phyloP scores from a whole-genome alignment of 2,329 filamentous ascomycete genomes.

The Boeremia exigua region DNA sequence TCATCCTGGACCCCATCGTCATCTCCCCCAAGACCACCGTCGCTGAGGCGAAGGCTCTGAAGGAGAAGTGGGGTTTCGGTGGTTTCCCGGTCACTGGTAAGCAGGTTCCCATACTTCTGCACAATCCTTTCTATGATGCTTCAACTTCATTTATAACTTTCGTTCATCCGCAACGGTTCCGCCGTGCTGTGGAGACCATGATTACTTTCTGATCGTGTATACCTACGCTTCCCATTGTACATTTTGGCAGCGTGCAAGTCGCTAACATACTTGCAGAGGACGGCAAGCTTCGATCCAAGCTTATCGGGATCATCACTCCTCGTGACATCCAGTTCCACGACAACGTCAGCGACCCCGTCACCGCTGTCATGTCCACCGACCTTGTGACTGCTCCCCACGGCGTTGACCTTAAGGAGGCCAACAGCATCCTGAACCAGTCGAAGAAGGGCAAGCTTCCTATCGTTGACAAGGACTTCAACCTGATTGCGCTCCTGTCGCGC shows the following conservation, averaged over 20 bases:
- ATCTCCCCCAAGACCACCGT: conserved; percentile 88
- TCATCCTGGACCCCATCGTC: conserved; percentile 95
- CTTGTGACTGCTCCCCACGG: conserved; percentile 86
- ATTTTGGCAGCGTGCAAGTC: conserved; percentile 2
- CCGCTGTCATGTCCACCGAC: conserved; percentile 93
- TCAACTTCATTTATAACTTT: conserved; percentile 87
- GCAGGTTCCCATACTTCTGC: conserved; percentile 46
- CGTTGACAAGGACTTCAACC: conserved; percentile 80
- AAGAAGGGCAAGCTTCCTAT: conserved; percentile 99
- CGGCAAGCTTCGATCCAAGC: conserved; percentile 91
- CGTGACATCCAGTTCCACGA: conserved; percentile 97
- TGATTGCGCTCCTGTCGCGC: conserved; percentile 58
- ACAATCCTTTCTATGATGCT: conserved; percentile 71
- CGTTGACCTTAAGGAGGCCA: conserved; percentile 85
- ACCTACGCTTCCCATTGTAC: conserved; percentile 6
- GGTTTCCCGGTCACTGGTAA: conserved; percentile 98
- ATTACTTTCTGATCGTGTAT: conserved; percentile 56
- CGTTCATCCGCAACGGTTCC: conserved; percentile 98
- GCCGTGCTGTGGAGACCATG: conserved; percentile 80
- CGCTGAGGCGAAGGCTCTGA: conserved; percentile 86
- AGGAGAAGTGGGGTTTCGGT: conserved; percentile 98
- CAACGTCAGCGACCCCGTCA: conserved; percentile 73
- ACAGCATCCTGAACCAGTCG: conserved; percentile 88
- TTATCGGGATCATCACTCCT: conserved; percentile 96
- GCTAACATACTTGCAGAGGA: conserved; percentile 67